These are phyloP conservation scores for Stentor coeruleus DNA, from an alignment of 73 alveolate genomes.

Conservation along the genomic window DNA sequence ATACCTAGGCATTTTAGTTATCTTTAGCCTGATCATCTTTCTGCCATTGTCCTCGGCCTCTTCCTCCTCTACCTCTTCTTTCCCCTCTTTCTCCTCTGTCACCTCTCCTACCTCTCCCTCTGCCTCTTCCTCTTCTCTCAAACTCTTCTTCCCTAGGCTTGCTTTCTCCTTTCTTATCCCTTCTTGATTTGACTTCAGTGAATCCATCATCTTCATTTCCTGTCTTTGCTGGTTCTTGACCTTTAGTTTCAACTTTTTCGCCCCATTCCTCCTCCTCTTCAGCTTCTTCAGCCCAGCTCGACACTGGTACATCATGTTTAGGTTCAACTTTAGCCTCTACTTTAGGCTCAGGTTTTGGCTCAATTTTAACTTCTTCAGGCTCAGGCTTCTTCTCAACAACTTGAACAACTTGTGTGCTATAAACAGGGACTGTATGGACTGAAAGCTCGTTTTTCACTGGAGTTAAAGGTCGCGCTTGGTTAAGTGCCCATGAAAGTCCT, in stretches of 20 bases:
- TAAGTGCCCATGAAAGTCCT: neutral
- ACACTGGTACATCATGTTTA: neutral
- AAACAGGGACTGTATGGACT: neutral
- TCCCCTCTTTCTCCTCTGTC: neutral
- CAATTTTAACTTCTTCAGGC: neutral
- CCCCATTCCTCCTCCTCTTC: neutral
- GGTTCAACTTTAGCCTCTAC: neutral
- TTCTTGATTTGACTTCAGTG: neutral
- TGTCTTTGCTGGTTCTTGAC: neutral
- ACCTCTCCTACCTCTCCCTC: neutral
- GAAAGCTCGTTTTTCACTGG: neutral
- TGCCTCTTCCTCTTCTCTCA: neutral
- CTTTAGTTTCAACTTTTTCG: neutral
- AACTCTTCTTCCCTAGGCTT: neutral
- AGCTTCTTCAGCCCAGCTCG: neutral
- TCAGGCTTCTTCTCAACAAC: neutral
- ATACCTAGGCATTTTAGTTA: no score
- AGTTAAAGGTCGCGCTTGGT: neutral
- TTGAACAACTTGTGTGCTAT: neutral
- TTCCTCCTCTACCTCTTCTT: slow-evolving; percentile 9
- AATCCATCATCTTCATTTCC: neutral
- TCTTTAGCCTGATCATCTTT: no score
- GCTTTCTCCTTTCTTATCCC: neutral
- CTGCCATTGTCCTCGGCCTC: no score
- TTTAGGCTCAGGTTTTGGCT: neutral